Evolutionary conservation across 495 filamentous ascomycete species (phyloP), one percentile per base, ranked within the genome.

Genomic region (Aspergillus taichungensis): DNA sequence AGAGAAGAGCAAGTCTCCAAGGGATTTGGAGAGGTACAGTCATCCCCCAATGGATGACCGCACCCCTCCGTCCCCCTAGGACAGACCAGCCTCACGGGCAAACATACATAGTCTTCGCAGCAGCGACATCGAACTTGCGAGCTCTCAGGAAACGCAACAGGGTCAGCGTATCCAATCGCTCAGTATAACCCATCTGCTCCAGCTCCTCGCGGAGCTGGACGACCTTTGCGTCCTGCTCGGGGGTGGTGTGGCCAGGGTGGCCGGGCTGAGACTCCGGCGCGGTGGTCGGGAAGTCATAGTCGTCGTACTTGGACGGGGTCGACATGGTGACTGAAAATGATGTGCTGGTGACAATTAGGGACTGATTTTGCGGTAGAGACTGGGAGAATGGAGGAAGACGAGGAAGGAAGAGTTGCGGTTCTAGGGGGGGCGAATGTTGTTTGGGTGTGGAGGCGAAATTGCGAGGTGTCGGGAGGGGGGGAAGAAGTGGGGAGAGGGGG

Each of bases 101-200:
- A 48, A 60, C 82, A 62, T 73, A 95, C 90, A 96, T 96, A 54
- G 83, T 67, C 77, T 95, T 91, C 47, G 89, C 60, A 10, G 79
- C 67, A 45, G 83, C 75, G 35, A 95, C 84, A 63, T 95, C 86
- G 64, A 95, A 97, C 72, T 97, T 96, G 54, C 92, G 78, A 34
- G 92, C 92, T 55, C 92, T 80, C 52, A 98, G 72, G 69, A 96
- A 96, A 48, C 90, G 82, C 52, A 96, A 72, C 76, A 98, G 61
- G 35, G 84, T 94, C 67, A 95, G 64, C 13, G 91, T 96, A 64
- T 98, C 92, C 53, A 97, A 72, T 47, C 87, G 74, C 61, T 94
- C 78, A 7, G 73, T 94, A 68, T 83, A 88, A 33, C 89, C 89
- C 59, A 79, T 78, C 50, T 80, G 67, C 77, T 96, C 91, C 33